Percentiles rank a stretch among this genome's conserved stretches.
Evolutionary conservation across 1,139 yeast genomes (phyloP).

Genomic region (Suhomyces yuchorum): DNA sequence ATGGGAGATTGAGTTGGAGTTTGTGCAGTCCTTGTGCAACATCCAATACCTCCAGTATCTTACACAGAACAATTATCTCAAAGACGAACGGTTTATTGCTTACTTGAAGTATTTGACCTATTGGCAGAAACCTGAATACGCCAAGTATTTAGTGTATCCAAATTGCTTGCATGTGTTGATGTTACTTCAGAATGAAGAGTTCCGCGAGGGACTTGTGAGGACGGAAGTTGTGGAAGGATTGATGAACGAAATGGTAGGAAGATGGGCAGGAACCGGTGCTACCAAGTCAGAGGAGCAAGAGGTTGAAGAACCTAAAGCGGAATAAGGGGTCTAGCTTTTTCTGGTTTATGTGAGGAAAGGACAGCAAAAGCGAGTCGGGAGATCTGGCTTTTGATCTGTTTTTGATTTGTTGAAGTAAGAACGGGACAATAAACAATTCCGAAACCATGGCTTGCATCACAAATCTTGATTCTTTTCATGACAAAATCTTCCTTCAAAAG

Average conservation of each 20-base stretch:
- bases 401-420: no score
- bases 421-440: no score
- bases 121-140: conserved; percentile 71
- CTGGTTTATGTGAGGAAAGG: no score
- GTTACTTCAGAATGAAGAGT: conserved; percentile 56
- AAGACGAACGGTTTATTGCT: conserved; percentile 59
- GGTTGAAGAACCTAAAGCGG: neutral
- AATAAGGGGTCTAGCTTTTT: no score
- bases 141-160: conserved; percentile 69
- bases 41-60: conserved; percentile 73
- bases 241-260: conserved; percentile 75
- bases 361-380: no score
- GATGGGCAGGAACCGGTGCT: conserved; percentile 54
- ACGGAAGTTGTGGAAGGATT: conserved; percentile 60
- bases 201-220: conserved; percentile 55
- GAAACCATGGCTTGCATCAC: no score
- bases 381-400: no score
- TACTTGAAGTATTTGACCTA: conserved; percentile 70
- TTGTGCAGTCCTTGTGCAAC: conserved; percentile 80
- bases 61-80: conserved; percentile 72
- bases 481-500: no score
- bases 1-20: conserved; percentile 83
- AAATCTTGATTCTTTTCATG: no score
- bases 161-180: conserved; percentile 70
- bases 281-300: conserved; percentile 4